Evolutionary conservation across 2,329 filamentous ascomycete genomes (phyloP).

Genomic region (Nigrograna mackinnonii): DNA sequence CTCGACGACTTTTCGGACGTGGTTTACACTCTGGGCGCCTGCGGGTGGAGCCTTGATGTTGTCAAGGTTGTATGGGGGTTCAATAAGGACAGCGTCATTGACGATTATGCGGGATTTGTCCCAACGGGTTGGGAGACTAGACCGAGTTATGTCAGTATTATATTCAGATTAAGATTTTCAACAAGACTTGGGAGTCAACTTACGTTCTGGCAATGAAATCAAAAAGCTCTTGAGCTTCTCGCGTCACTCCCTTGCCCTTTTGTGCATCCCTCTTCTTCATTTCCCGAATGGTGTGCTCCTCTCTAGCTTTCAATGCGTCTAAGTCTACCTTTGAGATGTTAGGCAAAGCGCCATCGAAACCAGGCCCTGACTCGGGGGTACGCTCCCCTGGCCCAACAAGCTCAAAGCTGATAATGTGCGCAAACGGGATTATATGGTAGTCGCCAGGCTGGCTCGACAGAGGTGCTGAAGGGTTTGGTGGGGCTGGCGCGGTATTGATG

Average conservation of each 20-base stretch:
- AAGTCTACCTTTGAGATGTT: conserved; percentile 57
- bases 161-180: background rate
- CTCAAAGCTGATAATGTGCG: conserved; percentile 61
- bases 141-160: background rate
- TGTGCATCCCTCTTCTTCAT: conserved; percentile 61
- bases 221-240: conserved; percentile 66
- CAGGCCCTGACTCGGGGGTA: conserved; percentile 37
- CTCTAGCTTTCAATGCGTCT: conserved; percentile 57
- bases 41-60: conserved; percentile 53
- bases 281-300: conserved; percentile 59
- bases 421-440: conserved; percentile 64
- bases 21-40: conserved; percentile 45
- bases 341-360: conserved; percentile 50
- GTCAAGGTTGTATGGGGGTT: conserved; percentile 60
- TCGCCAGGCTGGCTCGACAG: conserved; percentile 51
- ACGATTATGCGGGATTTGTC: conserved; percentile 62
- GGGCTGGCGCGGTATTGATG: conserved; percentile 57
- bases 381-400: conserved; percentile 48
- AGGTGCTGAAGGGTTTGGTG: conserved; percentile 46
- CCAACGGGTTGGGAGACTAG: conserved; percentile 61
- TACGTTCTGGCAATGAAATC: conserved; percentile 63
- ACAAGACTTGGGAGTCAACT: conserved; percentile 18
- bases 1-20: conserved; percentile 52
- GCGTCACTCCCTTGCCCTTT: conserved; percentile 63
- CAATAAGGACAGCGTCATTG: conserved; percentile 62